Evolutionary conservation across 2,329 filamentous ascomycete species (phyloP).

Genomic region (Penicillium sp.): DNA sequence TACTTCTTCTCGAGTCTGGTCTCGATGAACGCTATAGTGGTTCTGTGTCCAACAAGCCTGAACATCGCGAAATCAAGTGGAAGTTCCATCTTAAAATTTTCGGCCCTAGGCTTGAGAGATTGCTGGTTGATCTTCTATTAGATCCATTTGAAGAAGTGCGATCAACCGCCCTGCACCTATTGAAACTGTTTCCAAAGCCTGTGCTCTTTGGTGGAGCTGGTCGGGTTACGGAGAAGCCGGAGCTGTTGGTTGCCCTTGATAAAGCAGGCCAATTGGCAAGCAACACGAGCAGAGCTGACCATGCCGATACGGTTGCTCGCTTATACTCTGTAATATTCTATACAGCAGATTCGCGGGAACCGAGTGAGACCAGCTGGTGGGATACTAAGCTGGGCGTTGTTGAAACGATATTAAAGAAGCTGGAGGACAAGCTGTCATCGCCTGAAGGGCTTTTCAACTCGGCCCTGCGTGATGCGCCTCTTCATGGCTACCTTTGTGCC

Average conservation of each 20-base stretch:
- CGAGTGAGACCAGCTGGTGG: conserved; percentile 34
- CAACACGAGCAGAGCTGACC: conserved; percentile 80
- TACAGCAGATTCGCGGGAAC: conserved; percentile 52
- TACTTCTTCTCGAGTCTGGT: conserved; percentile 70
- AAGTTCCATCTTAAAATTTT: conserved; percentile 54
- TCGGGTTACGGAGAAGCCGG: conserved; percentile 29
- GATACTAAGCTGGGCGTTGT: conserved; percentile 57
- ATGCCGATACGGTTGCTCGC: conserved; percentile 87
- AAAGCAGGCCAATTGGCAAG: conserved; percentile 46
- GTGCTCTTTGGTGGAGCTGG: conserved; percentile 30
- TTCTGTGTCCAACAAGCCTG: conserved; percentile 51
- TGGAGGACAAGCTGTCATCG: conserved; percentile 69
- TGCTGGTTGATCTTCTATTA: conserved; percentile 77
- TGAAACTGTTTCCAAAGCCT: conserved; percentile 45
- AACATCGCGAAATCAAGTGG: conserved; percentile 56
- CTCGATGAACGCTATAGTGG: conserved; percentile 58
- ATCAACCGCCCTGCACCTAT: conserved; percentile 54
- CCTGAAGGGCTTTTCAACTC: conserved; percentile 68
- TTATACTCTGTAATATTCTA: conserved; percentile 72
- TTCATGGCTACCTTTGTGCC: conserved; percentile 73
- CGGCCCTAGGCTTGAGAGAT: conserved; percentile 47
- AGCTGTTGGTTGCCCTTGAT: conserved; percentile 37
- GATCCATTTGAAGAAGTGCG: conserved; percentile 95
- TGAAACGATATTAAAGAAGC: conserved; percentile 59
- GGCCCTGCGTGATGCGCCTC: conserved; percentile 68